Base-by-base conservation (phyloP, 2,329 filamentous ascomycete species). In the Aspergillus japonicus region DNA sequence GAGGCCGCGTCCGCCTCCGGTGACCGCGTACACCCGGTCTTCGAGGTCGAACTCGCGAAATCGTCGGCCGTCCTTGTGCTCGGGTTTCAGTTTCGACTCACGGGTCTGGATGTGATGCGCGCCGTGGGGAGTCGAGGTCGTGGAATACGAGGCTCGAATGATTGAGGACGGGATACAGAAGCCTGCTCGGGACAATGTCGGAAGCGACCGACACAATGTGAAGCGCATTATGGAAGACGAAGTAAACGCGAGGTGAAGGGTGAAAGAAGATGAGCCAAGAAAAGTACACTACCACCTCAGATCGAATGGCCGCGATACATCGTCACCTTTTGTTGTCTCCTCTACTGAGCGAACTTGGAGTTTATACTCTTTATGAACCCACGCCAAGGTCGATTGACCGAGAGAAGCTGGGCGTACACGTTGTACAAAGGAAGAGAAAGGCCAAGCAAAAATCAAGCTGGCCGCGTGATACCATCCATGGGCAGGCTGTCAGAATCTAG, bases 41-140 rank as follows among this genome's bases (percentile, higher is more conserved):
- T 75, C 68, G 10, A 80, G 69, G 56, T 78, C 75, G 61, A 80
- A 80, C 56, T 81, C 78, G 33, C 69, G 66, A 59, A 79, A 77
- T 31, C 74, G 74, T n/a, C 70, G 68, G 2, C 67, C 63, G 58
- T 70, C 62, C 47, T 62, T 70, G 54, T 54, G 56, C 35, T 65
- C 57, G 16, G 62, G 59, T 19, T 65, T 62, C 47, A 68, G 61
- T 4, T 67, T 59, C 1, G 73, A 71, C 10, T 71, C 55, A 33
- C 71, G 70, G 21, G 65, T 67, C 53, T 75, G 73, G 31, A 75
- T 73, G 64, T 74, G 68, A 35, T 74, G 66, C 5, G 58, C 33
- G 23, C 62, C 57, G 51, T 65, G 57, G 47, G 61, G 62, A 21
- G 47, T 61, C 47, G 70, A 54, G 14, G 60, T 63, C 26, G 58